Conservation (phyloP, 139 green algal species). For the Zygnema circumcarinatum region DNA sequence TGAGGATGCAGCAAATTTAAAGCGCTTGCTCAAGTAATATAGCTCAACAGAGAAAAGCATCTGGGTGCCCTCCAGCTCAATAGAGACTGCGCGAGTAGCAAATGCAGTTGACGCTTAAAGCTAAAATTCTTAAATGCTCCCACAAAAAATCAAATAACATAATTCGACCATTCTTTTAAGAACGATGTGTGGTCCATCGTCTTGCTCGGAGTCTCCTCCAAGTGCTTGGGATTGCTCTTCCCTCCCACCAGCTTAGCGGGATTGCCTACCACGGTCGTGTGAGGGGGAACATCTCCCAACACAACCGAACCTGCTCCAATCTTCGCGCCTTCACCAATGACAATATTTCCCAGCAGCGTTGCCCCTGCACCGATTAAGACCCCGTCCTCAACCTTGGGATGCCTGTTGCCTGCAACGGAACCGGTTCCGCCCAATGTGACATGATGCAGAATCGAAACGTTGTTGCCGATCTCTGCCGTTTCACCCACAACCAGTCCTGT, state of each 20-base stretch:
- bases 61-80: too few species aligned
- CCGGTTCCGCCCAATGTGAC: slow-evolving; percentile 67
- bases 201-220: slow-evolving; percentile 38
- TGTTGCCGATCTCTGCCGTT: slow-evolving; percentile 67
- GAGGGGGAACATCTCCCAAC: slow-evolving; percentile 61
- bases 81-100: too few species aligned
- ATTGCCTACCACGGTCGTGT: slow-evolving; percentile 68
- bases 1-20: too few species aligned
- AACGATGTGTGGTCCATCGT: slow-evolving; percentile 59
- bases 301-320: slow-evolving; percentile 67
- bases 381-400: slow-evolving; percentile 64
- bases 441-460: slow-evolving; percentile 67
- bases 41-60: too few species aligned
- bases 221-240: slow-evolving; percentile 15
- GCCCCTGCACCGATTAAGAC: slow-evolving; percentile 66
- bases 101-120: too few species aligned
- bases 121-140: neutral
- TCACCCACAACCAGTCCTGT: slow-evolving; percentile 69
- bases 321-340: slow-evolving; percentile 65
- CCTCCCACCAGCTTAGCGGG: slow-evolving; percentile 38
- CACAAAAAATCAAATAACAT: slow-evolving; percentile 50
- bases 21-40: too few species aligned
- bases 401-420: slow-evolving; percentile 44
- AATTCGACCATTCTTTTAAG: slow-evolving; percentile 53
- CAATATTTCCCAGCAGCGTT: slow-evolving; percentile 62